Percentiles rank a stretch among this genome's conserved stretches.
Evolutionary conservation across 2,329 filamentous ascomycete genomes (phyloP).

Genomic region (Lasiodiplodia sp.): DNA sequence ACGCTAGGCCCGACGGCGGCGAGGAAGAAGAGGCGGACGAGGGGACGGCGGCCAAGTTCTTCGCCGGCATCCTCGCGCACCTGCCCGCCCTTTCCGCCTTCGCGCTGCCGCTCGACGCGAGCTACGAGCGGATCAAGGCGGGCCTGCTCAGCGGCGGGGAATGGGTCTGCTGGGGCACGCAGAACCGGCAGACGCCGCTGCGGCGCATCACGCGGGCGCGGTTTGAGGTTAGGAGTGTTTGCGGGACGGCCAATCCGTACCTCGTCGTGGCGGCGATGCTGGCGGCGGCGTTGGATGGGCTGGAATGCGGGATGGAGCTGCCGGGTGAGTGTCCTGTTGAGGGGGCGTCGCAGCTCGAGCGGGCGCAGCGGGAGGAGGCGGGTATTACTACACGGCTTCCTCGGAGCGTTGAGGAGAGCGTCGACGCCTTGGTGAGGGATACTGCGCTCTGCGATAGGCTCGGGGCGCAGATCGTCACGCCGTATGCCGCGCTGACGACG

Average conservation of each 20-base stretch:
- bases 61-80: background rate
- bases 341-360: background rate
- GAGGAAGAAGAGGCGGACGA: too few relatives aligned
- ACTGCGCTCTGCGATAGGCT: background rate
- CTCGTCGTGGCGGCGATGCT: background rate
- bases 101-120: background rate
- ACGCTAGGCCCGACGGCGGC: too few relatives aligned
- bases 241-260: background rate
- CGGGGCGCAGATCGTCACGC: background rate
- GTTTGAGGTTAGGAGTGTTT: background rate
- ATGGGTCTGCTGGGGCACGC: background rate
- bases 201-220: background rate
- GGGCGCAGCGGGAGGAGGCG: background rate
- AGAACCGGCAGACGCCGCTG: background rate
- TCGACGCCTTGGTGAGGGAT: background rate
- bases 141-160: background rate
- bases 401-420: background rate
- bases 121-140: background rate
- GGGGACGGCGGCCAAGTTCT: background rate
- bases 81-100: background rate
- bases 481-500: background rate
- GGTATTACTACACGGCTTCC: background rate
- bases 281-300: background rate
- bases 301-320: background rate
- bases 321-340: background rate